Conservation (phyloP, 2,329 filamentous ascomycete species). For the Phaeosphaeriaceae sp. region DNA sequence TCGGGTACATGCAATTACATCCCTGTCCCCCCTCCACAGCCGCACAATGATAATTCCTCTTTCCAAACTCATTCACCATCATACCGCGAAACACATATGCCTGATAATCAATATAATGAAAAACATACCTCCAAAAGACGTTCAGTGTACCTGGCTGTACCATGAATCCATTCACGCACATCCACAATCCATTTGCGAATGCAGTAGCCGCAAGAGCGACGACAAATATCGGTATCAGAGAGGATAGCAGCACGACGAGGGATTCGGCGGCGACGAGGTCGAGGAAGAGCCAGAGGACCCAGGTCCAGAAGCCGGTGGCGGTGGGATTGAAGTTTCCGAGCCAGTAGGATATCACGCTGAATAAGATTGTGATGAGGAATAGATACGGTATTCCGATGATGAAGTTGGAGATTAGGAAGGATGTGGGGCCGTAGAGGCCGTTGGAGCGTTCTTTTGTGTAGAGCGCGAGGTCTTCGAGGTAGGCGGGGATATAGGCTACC, state of each 20-base stretch:
- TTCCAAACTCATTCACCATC: constrained; percentile 87
- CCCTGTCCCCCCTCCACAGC: constrained; percentile 28
- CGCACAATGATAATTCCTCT: constrained; percentile 68
- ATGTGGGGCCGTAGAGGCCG: constrained; percentile 76
- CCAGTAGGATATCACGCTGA: constrained; percentile 80
- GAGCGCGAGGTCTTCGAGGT: constrained; percentile 76
- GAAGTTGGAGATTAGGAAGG: constrained; percentile 80
- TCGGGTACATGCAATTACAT: constrained; percentile 75
- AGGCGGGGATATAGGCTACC: constrained; percentile 82
- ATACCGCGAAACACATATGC: constrained; percentile 87
- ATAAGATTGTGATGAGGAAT: constrained; percentile 77
- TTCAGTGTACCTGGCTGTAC: constrained; percentile 76
- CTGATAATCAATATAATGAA: constrained; percentile 90
- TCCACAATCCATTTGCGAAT: constrained; percentile 89
- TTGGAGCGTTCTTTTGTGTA: constrained; percentile 82
- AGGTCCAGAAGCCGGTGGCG: constrained; percentile 73
- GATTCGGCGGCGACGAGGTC: constrained; percentile 83
- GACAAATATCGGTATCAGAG: constrained; percentile 79
- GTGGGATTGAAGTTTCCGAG: constrained; percentile 75
- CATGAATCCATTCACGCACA: constrained; percentile 84
- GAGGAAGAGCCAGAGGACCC: constrained; percentile 84
- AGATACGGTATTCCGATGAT: constrained; percentile 81
- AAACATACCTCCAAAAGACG: constrained; percentile 84
- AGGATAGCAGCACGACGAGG: constrained; percentile 77
- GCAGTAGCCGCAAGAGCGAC: constrained; percentile 78